phyloP scores from a whole-genome alignment of 1,284 basidiomycete genomes.

The Tilletiopsis washingtonensis region DNA sequence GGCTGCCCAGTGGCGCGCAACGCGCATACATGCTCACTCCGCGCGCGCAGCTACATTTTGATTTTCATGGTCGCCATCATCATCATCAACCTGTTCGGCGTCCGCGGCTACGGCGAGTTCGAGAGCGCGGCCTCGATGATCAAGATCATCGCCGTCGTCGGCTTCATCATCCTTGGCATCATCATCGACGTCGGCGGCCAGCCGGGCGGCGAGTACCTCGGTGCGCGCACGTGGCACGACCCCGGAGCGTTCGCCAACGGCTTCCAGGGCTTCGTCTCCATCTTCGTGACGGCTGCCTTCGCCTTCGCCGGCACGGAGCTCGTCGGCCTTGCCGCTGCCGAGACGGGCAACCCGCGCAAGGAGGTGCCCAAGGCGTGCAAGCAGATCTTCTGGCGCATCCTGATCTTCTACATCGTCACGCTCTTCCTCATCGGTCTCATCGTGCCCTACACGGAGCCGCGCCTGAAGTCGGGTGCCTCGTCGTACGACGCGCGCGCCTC shows the following conservation, averaged over 20 bases:
- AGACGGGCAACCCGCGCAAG: slow-evolving; percentile 54
- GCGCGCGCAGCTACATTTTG: too few species aligned
- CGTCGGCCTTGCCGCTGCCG: slow-evolving; percentile 61
- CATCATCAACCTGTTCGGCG: slow-evolving; percentile 43
- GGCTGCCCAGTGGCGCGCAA: too few species aligned
- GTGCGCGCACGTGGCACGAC: slow-evolving; percentile 33
- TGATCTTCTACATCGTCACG: slow-evolving; percentile 53
- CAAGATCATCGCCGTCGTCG: slow-evolving; percentile 42
- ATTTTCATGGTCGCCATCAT: slow-evolving; percentile 31
- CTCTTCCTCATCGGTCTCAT: slow-evolving; percentile 58
- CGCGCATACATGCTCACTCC: too few species aligned
- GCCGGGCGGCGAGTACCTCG: slow-evolving; percentile 28
- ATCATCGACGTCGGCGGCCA: slow-evolving; percentile 42
- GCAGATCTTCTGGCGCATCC: slow-evolving; percentile 51
- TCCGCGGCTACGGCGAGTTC: slow-evolving; percentile 42
- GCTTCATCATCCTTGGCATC: slow-evolving; percentile 42
- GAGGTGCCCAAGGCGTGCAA: slow-evolving; percentile 53
- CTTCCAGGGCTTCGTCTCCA: slow-evolving; percentile 43
- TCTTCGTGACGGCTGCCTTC: slow-evolving; percentile 43
- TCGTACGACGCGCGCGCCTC: slow-evolving; percentile 49
- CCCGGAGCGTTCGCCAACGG: slow-evolving; percentile 42
- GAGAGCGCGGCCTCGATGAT: slow-evolving; percentile 36
- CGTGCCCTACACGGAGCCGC: slow-evolving; percentile 46
- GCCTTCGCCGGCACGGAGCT: slow-evolving; percentile 49
- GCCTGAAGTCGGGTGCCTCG: slow-evolving; percentile 25